These are phyloP conservation scores for Gnomoniopsis sp. DNA, from an alignment of 2,329 filamentous ascomycete species.

Conservation along the genomic window DNA sequence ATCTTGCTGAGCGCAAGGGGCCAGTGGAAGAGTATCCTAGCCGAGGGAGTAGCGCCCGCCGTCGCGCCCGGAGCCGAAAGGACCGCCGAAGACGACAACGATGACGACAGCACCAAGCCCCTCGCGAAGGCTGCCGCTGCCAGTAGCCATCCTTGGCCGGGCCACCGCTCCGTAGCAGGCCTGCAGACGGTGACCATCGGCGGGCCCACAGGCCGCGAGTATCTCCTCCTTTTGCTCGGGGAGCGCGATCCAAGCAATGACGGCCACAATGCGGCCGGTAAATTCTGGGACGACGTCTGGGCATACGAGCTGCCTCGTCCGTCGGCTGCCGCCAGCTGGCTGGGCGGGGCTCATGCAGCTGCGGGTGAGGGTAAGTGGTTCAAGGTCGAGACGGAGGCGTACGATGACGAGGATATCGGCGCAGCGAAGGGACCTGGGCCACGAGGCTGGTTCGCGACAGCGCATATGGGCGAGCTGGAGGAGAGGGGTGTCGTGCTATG, in stretches of 20 bases:
- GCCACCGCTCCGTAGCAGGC: slow-evolving; percentile 49
- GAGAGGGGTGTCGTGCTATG: slow-evolving; percentile 57
- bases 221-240: slow-evolving; percentile 60
- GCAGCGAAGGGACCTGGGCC: slow-evolving; percentile 44
- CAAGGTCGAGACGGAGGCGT: slow-evolving; percentile 41
- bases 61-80: slow-evolving; percentile 18
- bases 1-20: slow-evolving; percentile 47
- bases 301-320: slow-evolving; percentile 56
- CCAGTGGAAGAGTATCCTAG: slow-evolving; percentile 51
- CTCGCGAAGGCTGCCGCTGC: slow-evolving; percentile 1
- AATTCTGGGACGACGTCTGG: slow-evolving; percentile 61
- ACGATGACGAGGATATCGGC: slow-evolving; percentile 49
- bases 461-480: slow-evolving; percentile 55
- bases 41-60: slow-evolving; percentile 30
- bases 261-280: slow-evolving; percentile 49
- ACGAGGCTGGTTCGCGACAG: slow-evolving; percentile 57
- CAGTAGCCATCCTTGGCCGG: slow-evolving; percentile 40
- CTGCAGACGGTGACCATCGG: slow-evolving; percentile 56
- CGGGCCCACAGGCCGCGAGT: slow-evolving; percentile 50
- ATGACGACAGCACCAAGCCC: slow-evolving; percentile 26
- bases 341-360: slow-evolving; percentile 33
- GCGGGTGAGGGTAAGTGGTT: slow-evolving; percentile 59
- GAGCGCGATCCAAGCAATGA: slow-evolving; percentile 47
- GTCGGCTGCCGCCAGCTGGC: slow-evolving; percentile 50
- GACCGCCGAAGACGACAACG: slow-evolving; percentile 34